These are phyloP conservation scores for Herpotrichia juniperi DNA, from an alignment of 2,329 filamentous ascomycete genomes.

Conservation along the genomic window DNA sequence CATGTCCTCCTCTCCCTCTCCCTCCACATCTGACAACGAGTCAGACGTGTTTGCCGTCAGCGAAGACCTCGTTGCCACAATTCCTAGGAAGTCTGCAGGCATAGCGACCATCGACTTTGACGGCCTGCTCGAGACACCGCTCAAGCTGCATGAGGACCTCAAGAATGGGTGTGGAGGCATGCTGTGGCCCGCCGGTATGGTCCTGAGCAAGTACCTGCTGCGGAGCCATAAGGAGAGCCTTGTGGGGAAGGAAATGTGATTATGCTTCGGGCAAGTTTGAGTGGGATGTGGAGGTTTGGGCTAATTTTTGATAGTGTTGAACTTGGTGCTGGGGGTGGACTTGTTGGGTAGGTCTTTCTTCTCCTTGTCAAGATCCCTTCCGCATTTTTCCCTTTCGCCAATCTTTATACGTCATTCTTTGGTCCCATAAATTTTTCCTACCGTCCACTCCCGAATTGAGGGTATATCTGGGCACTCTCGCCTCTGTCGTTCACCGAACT, in stretches of 20 bases:
- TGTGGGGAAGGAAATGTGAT: slow-evolving; percentile 72
- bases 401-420: too few species aligned
- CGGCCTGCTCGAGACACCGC: slow-evolving; percentile 70
- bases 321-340: slow-evolving; percentile 87
- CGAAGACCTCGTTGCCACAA: slow-evolving; percentile 62
- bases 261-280: slow-evolving; percentile 11
- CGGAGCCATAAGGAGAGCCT: slow-evolving; percentile 71
- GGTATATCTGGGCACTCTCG: too few species aligned
- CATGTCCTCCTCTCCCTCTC: slow-evolving; percentile 11
- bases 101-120: slow-evolving; percentile 69
- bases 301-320: slow-evolving; percentile 69
- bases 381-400: not conserved
- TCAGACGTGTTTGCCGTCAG: slow-evolving; percentile 52
- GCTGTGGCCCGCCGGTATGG: slow-evolving; percentile 92
- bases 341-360: slow-evolving; percentile 65
- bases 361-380: slow-evolving; percentile 1
- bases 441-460: too few species aligned
- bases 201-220: slow-evolving; percentile 85
- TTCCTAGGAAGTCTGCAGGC: slow-evolving; percentile 57
- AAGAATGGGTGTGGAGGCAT: slow-evolving; percentile 89
- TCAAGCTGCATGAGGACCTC: slow-evolving; percentile 84
- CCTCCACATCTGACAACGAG: slow-evolving; percentile 38
- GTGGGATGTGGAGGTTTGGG: slow-evolving; percentile 2
- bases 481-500: not conserved
- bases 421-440: too few species aligned